phyloP scores from a whole-genome alignment of 306 rosid genomes.

The Parietaria judaica region DNA sequence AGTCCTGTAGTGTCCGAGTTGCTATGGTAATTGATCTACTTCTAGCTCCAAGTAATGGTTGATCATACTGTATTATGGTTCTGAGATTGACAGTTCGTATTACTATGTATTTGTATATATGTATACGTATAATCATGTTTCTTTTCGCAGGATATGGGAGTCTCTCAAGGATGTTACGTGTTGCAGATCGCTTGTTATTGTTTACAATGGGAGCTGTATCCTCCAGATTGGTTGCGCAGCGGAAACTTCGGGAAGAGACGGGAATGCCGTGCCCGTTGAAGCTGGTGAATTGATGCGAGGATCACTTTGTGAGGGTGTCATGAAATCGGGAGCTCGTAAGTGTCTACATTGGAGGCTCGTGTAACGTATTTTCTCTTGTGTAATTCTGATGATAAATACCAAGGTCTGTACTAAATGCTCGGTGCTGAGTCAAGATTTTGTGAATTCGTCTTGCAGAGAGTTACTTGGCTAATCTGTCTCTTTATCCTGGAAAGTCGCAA shows the following conservation, averaged over 20 bases:
- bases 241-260: conserved; percentile 36
- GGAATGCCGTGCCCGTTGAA: conserved; percentile 56
- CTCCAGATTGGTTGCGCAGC: conserved; percentile 79
- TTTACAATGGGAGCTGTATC: conserved; percentile 54
- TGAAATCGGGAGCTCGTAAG: conserved; percentile 86
- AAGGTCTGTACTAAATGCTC: conserved; percentile 12
- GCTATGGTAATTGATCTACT: conserved; percentile 39
- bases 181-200: conserved; percentile 67
- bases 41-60: background rate
- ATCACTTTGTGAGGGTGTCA: conserved; percentile 51
- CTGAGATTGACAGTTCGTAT: background rate
- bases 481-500: conserved; percentile 91
- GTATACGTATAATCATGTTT: conserved; percentile 1
- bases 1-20: conserved; percentile 50
- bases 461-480: conserved; percentile 83
- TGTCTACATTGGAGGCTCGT: conserved; percentile 14
- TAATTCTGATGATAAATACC: conserved; percentile 6
- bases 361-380: conserved; percentile 9
- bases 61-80: no score
- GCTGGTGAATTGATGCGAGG: conserved; percentile 61
- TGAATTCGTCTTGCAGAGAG: conserved; percentile 47
- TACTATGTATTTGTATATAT: conserved; percentile 1
- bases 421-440: no score
- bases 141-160: conserved; percentile 72
- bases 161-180: conserved; percentile 59